These are phyloP conservation scores for Carex cristatella DNA, from an alignment of 176 grass and related monocot species.

Conservation along the genomic window DNA sequence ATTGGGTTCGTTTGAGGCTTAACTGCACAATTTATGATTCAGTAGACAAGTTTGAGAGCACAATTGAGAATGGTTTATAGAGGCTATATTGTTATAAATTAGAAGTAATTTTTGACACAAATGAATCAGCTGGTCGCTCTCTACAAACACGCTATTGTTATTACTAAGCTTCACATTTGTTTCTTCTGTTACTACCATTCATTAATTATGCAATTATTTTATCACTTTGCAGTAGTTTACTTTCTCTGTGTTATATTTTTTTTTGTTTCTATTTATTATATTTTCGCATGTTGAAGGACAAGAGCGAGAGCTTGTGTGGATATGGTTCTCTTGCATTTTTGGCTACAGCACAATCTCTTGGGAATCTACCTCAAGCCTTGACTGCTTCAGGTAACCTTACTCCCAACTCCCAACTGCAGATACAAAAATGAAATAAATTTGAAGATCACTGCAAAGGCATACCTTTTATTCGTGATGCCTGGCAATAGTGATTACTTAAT, in stretches of 20 bases:
- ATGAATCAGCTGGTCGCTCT: not conserved
- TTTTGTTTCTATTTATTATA: constrained; percentile 20
- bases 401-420: not conserved
- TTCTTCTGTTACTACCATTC: not conserved
- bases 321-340: constrained; percentile 84
- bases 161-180: not conserved
- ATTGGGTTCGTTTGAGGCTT: not conserved
- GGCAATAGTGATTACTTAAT: not conserved
- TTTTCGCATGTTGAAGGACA: constrained; percentile 51
- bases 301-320: constrained; percentile 53
- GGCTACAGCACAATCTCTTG: constrained; percentile 74
- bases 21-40: not conserved
- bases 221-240: not conserved
- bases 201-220: not conserved
- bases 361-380: constrained; percentile 65
- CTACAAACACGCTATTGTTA: not conserved
- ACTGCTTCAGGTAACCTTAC: constrained; percentile 68
- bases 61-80: not conserved
- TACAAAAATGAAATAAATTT: not conserved
- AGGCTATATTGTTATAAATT: not conserved
- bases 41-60: not conserved
- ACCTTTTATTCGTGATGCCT: not conserved
- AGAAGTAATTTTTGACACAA: not conserved
- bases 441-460: not conserved
- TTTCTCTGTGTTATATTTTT: not conserved